These are phyloP conservation scores for Trichoderma endophyticum DNA, from an alignment of 2,329 filamentous ascomycete genomes.

Conservation along the genomic window DNA sequence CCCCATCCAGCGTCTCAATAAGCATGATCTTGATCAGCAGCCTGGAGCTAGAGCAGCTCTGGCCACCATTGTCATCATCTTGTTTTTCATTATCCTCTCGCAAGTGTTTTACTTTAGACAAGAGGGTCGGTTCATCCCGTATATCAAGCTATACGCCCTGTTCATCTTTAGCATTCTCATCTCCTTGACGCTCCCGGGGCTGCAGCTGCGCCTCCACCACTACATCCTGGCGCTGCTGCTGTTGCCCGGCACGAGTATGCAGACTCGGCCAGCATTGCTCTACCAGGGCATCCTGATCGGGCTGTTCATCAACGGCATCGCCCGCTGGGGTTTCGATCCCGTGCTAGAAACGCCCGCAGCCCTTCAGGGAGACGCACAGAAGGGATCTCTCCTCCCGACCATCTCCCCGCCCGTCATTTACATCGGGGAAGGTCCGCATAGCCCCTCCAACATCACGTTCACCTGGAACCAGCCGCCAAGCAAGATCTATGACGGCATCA, in stretches of 20 bases:
- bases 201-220: slow-evolving; percentile 88
- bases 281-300: slow-evolving; percentile 90
- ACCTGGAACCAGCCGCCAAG: slow-evolving; percentile 46
- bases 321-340: slow-evolving; percentile 88
- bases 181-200: slow-evolving; percentile 67
- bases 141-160: slow-evolving; percentile 72
- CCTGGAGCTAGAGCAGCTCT: slow-evolving; percentile 84
- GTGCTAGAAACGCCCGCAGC: slow-evolving; percentile 78
- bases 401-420: slow-evolving; percentile 48
- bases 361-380: slow-evolving; percentile 65
- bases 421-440: slow-evolving; percentile 34
- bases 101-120: slow-evolving; percentile 86
- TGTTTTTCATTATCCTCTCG: slow-evolving; percentile 64
- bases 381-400: slow-evolving; percentile 59
- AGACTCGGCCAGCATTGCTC: slow-evolving; percentile 77
- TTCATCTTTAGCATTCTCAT: slow-evolving; percentile 66
- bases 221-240: slow-evolving; percentile 87
- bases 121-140: slow-evolving; percentile 75
- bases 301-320: slow-evolving; percentile 89
- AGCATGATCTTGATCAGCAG: slow-evolving; percentile 82
- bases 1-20: slow-evolving; percentile 86
- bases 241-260: slow-evolving; percentile 82
- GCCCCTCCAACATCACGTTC: slow-evolving; percentile 64
- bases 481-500: slow-evolving; percentile 67
- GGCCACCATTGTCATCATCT: slow-evolving; percentile 68